Conservation (phyloP, 495 filamentous ascomycete species). For the Hypoxylon perforatum region DNA sequence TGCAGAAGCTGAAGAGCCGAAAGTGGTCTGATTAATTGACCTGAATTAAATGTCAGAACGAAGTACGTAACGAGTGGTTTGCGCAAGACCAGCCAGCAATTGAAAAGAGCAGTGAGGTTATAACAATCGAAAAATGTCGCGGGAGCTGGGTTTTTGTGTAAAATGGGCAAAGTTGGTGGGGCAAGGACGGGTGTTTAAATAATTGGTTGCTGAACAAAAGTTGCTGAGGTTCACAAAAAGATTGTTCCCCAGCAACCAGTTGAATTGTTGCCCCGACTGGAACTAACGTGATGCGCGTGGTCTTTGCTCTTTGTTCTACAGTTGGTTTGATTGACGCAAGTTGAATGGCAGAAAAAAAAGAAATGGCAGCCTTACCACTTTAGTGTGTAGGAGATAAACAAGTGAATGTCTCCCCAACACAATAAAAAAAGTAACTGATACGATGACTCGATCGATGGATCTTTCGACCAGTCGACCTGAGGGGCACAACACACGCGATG, state of each 20-base stretch:
- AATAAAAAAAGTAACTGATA: slow-evolving; percentile 49
- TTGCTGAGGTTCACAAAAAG: too few relatives aligned
- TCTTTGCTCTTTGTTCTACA: too few relatives aligned
- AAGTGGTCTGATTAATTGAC: slow-evolving; percentile 32
- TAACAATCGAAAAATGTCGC: too few relatives aligned
- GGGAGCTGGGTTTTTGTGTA: too few relatives aligned
- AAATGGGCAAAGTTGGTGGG: too few relatives aligned
- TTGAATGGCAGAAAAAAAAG: slow-evolving; percentile 5
- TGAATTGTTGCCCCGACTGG: neutral
- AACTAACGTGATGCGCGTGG: neutral
- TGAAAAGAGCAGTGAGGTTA: too few relatives aligned
- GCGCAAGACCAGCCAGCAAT: too few relatives aligned
- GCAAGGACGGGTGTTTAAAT: too few relatives aligned
- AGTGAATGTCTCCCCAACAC: slow-evolving; percentile 95
- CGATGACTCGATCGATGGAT: slow-evolving; percentile 47
- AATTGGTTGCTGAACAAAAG: too few relatives aligned
- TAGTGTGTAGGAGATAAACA: slow-evolving; percentile 87
- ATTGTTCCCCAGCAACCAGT: too few relatives aligned
- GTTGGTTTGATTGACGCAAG: too few relatives aligned
- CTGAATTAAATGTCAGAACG: slow-evolving; percentile 26
- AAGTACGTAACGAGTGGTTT: slow-evolving; percentile 7
- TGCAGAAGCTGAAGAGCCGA: slow-evolving; percentile 39
- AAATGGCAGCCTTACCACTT: slow-evolving; percentile 70
- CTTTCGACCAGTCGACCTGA: slow-evolving; percentile 47
- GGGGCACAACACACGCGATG: slow-evolving; percentile 39